Conservation (phyloP, 2,329 filamentous ascomycete species). For the Trichoderma sp. region DNA sequence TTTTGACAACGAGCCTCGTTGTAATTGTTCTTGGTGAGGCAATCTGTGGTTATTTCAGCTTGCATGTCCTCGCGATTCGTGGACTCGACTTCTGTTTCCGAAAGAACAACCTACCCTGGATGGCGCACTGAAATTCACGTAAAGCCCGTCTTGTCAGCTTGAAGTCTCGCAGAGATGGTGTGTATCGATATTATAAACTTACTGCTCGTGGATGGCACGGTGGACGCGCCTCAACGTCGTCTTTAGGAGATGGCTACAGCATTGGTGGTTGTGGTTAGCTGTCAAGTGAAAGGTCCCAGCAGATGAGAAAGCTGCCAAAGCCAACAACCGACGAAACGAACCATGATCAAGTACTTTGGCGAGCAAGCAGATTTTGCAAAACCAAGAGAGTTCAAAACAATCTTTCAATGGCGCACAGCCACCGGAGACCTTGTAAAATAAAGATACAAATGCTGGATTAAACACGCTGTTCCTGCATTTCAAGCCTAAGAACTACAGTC, state of each 20-base stretch:
- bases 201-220: conserved; percentile 86
- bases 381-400: background rate
- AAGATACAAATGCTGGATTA: background rate
- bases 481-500: background rate
- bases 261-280: background rate
- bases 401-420: background rate
- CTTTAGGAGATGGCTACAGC: conserved; percentile 49
- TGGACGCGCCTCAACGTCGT: conserved; percentile 72
- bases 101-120: conserved; percentile 69
- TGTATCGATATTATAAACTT: conserved; percentile 38
- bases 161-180: background rate
- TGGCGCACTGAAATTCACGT: conserved; percentile 66
- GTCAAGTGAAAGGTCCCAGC: background rate
- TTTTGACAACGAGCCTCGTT: conserved; percentile 80
- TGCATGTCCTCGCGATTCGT: background rate
- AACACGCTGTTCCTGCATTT: background rate
- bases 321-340: background rate
- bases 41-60: conserved; percentile 58
- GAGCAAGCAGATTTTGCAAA: background rate
- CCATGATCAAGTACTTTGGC: background rate
- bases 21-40: conserved; percentile 80
- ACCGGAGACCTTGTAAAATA: background rate
- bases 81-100: background rate
- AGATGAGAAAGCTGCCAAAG: background rate
- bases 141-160: background rate